These are phyloP conservation scores for Biscogniauxia sp. DNA, from an alignment of 2,329 filamentous ascomycete genomes.

Conservation along the genomic window DNA sequence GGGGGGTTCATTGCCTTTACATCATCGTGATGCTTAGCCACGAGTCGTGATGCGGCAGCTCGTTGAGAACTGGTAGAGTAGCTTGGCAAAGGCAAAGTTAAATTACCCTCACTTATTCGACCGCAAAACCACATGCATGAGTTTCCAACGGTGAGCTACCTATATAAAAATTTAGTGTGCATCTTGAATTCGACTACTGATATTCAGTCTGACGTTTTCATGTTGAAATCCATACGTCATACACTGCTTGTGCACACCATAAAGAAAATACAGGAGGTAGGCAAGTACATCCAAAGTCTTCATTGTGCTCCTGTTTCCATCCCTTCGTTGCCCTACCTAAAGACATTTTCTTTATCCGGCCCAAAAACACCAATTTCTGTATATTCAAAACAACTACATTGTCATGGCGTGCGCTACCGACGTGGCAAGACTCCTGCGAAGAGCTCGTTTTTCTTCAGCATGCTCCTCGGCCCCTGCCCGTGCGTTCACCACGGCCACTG, in stretches of 20 bases:
- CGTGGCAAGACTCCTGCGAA: background rate
- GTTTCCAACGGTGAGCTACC: too few relatives aligned
- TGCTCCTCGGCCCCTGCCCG: background rate
- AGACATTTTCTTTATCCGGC: too few relatives aligned
- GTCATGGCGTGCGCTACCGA: background rate
- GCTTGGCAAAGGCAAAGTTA: too few relatives aligned
- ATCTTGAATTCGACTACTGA: too few relatives aligned
- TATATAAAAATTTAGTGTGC: too few relatives aligned
- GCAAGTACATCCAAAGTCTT: too few relatives aligned
- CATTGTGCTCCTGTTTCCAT: background rate
- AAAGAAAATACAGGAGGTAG: background rate
- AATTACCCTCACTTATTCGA: too few relatives aligned
- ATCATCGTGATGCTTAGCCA: too few relatives aligned
- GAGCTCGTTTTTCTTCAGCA: background rate
- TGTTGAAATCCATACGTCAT: background rate
- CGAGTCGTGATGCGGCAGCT: too few relatives aligned
- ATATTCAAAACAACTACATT: background rate
- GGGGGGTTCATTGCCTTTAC: too few relatives aligned
- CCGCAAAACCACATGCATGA: too few relatives aligned
- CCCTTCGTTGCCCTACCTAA: background rate
- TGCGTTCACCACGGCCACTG: background rate
- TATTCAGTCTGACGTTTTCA: background rate
- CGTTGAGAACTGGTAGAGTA: too few relatives aligned
- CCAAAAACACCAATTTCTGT: background rate
- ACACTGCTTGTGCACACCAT: background rate